These are phyloP conservation scores for Saccharomycopsis sp. DNA, from an alignment of 805 yeast species.

Conservation along the genomic window DNA sequence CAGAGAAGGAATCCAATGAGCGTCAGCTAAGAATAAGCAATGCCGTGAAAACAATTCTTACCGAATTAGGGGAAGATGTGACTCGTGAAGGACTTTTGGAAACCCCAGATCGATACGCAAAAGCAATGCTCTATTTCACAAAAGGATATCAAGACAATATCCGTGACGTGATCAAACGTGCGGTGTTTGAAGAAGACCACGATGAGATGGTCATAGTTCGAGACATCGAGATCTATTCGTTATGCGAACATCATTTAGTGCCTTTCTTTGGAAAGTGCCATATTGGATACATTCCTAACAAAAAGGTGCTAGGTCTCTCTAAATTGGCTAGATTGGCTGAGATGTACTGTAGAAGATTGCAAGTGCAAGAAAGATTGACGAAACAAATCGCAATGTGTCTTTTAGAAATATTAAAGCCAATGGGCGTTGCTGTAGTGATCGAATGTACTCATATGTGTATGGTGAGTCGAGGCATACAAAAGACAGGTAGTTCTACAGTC, in stretches of 20 bases:
- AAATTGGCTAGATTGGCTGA: slow-evolving; percentile 94
- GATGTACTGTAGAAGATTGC: slow-evolving; percentile 91
- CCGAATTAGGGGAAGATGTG: slow-evolving; percentile 88
- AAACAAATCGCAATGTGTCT: slow-evolving; percentile 97
- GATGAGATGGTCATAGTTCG: slow-evolving; percentile 98
- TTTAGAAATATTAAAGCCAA: slow-evolving; percentile 82
- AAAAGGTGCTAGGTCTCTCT: slow-evolving; percentile 84
- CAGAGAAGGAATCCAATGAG: slow-evolving; percentile 53
- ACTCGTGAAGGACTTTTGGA: slow-evolving; percentile 83
- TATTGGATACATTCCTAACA: slow-evolving; percentile 95
- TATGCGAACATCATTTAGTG: slow-evolving; percentile 96
- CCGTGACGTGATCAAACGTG: slow-evolving; percentile 76
- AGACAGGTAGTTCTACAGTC: slow-evolving; percentile 86
- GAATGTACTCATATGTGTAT: slow-evolving; percentile 99
- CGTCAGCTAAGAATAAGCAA: slow-evolving; percentile 74
- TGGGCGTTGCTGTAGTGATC: slow-evolving; percentile 97
- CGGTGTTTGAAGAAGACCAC: slow-evolving; percentile 96
- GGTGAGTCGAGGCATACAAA: slow-evolving; percentile 97
- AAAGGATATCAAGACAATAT: slow-evolving; percentile 95
- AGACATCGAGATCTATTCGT: slow-evolving; percentile 85
- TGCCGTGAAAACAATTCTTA: slow-evolving; percentile 68
- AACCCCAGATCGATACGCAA: slow-evolving; percentile 94
- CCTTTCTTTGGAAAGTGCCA: slow-evolving; percentile 97
- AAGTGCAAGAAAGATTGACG: slow-evolving; percentile 96
- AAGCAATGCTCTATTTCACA: slow-evolving; percentile 93